Conservation (phyloP, 805 yeast species). For the Lachancea mirantina region DNA sequence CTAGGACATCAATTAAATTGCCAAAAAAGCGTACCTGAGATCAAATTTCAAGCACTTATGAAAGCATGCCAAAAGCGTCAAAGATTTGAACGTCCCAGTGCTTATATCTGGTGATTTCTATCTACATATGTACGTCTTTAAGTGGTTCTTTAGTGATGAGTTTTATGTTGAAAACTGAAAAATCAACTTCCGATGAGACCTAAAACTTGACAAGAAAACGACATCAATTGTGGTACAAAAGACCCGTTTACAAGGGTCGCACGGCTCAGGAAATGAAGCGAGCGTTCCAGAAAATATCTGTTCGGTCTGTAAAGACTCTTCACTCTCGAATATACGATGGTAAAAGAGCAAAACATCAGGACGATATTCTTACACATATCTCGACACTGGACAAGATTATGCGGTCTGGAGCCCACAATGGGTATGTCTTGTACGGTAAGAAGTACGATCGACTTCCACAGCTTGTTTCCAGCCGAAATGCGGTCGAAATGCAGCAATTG, state of each 20-base stretch:
- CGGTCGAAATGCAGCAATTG: conserved; percentile 15
- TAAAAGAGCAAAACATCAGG: conserved; percentile 9
- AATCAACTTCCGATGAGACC: too few relatives aligned
- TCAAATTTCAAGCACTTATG: too few relatives aligned
- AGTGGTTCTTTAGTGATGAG: too few relatives aligned
- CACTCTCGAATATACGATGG: conserved; percentile 22
- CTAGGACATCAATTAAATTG: too few relatives aligned
- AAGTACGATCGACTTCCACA: conserved; percentile 21
- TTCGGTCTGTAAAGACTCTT: conserved; percentile 19
- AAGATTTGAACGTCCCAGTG: too few relatives aligned
- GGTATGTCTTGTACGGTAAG: conserved; percentile 18
- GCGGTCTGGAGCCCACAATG: conserved; percentile 18
- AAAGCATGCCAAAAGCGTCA: too few relatives aligned
- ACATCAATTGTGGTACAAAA: too few relatives aligned
- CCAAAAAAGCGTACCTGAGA: too few relatives aligned
- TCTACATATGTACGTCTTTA: too few relatives aligned
- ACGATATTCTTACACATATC: conserved; percentile 15
- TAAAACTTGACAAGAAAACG: too few relatives aligned
- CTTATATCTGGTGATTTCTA: too few relatives aligned
- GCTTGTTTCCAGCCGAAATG: conserved; percentile 18
- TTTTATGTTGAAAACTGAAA: too few relatives aligned
- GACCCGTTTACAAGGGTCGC: background rate
- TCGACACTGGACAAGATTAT: conserved; percentile 17
- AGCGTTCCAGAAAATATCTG: background rate
- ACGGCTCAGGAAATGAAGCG: background rate